Percentiles rank a stretch among this genome's conserved stretches.
Evolutionary conservation across 2,329 filamentous ascomycete genomes (phyloP).

Genomic region (Scedosporium aurantiacum): DNA sequence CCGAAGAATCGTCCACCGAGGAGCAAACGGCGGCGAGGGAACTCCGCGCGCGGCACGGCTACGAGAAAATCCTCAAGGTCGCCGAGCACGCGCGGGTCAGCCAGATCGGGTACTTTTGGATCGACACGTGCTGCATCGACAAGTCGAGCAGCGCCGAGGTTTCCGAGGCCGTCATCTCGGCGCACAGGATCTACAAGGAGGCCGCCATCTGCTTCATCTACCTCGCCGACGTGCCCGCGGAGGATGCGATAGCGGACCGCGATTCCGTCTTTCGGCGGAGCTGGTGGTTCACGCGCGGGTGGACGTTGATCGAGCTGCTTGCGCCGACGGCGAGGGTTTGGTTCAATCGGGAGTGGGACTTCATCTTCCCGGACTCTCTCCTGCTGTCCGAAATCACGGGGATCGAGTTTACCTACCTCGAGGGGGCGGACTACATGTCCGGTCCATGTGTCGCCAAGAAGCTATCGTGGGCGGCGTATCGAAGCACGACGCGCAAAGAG

Average conservation of each 20-base stretch:
- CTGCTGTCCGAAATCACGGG: constrained; percentile 5
- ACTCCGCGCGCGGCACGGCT: constrained; percentile 1
- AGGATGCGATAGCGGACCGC: constrained; percentile 1
- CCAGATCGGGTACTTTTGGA: constrained; percentile 13
- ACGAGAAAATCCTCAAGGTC: constrained; percentile 4
- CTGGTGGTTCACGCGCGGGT: constrained; percentile 18
- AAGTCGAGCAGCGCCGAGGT: constrained; percentile 12
- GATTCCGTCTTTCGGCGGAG: constrained; percentile 9
- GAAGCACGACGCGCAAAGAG: constrained; percentile 18
- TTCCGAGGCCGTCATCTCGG: constrained; percentile 14
- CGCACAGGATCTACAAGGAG: constrained; percentile 12
- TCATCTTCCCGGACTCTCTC: constrained; percentile 12
- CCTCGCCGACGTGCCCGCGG: constrained; percentile 10
- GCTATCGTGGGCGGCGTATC: constrained; percentile 17
- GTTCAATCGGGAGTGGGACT: constrained; percentile 14
- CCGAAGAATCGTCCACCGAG: neutral
- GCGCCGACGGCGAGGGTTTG: constrained; percentile 12
- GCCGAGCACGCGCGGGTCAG: constrained; percentile 5
- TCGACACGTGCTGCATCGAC: constrained; percentile 17
- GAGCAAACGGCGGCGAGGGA: constrained; percentile 4
- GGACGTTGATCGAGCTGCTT: constrained; percentile 20
- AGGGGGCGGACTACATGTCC: constrained; percentile 8
- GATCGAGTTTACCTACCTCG: constrained; percentile 7
- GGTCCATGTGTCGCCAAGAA: constrained; percentile 8
- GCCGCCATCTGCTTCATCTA: constrained; percentile 13